A percentile compares a stretch with the other conserved stretches of the same genome.
Conservation (phyloP, 2,329 filamentous ascomycete species). For the Penicillium sp. region DNA sequence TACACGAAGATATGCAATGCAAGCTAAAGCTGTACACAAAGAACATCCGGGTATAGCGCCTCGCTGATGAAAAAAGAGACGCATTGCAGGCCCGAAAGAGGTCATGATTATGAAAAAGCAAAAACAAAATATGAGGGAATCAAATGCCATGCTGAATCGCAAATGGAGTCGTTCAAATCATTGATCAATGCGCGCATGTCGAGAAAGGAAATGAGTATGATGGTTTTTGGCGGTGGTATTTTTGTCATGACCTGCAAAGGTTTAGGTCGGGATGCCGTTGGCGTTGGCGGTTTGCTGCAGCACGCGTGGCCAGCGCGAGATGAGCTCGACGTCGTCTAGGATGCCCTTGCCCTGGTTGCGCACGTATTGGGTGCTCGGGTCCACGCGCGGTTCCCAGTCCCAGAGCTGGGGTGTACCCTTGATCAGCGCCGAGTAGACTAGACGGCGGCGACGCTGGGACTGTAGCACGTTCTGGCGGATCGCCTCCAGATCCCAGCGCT, state of each 20-base stretch:
- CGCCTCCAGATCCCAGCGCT: slow-evolving; percentile 72
- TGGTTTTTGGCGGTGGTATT: too few relatives aligned
- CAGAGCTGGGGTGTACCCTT: slow-evolving; percentile 71
- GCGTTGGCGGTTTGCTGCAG: slow-evolving; percentile 30
- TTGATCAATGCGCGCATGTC: slow-evolving; percentile 1
- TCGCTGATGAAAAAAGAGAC: slow-evolving; percentile 22
- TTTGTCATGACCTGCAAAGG: too few relatives aligned
- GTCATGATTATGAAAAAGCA: slow-evolving; percentile 4
- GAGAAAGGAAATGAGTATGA: slow-evolving; percentile 3
- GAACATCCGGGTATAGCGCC: slow-evolving; percentile 28
- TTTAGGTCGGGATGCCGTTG: slow-evolving; percentile 13
- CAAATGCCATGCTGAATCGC: slow-evolving; percentile 7
- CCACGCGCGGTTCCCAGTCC: slow-evolving; percentile 68
- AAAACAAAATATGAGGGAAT: slow-evolving; percentile 3
- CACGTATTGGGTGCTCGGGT: slow-evolving; percentile 61
- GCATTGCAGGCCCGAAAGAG: slow-evolving; percentile 2
- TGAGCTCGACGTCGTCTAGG: slow-evolving; percentile 39
- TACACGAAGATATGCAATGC: too few relatives aligned
- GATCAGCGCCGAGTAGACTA: slow-evolving; percentile 75
- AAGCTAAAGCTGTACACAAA: too few relatives aligned
- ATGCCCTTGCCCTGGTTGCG: slow-evolving; percentile 48
- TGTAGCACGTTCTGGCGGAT: slow-evolving; percentile 69
- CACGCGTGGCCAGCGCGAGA: slow-evolving; percentile 40
- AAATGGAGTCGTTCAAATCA: slow-evolving; percentile 1
- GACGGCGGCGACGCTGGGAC: slow-evolving; percentile 70